Percentiles rank a stretch among this genome's conserved stretches.
phyloP scores from a whole-genome alignment of 2,329 filamentous ascomycete species.

The Verticillium zaregamsianum region DNA sequence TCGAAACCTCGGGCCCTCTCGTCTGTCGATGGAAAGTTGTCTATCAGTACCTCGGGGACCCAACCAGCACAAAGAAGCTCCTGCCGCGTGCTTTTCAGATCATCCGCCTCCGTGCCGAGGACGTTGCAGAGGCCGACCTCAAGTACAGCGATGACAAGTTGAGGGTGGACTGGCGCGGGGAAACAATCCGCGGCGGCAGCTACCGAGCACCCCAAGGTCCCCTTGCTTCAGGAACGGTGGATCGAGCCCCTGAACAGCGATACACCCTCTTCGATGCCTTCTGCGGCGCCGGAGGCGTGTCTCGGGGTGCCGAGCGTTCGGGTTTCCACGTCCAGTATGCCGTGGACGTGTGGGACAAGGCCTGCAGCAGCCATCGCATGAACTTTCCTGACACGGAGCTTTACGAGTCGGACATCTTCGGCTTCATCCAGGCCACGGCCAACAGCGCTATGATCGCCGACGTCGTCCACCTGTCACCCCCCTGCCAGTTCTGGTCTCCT shows the following conservation, averaged over 20 bases:
- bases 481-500: slow-evolving; percentile 72
- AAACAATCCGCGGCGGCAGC: slow-evolving; percentile 33
- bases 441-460: slow-evolving; percentile 46
- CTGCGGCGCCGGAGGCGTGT: slow-evolving; percentile 68
- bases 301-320: slow-evolving; percentile 53
- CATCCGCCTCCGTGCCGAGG: slow-evolving; percentile 22
- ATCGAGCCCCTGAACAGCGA: slow-evolving; percentile 28
- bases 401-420: slow-evolving; percentile 39
- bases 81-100: slow-evolving; percentile 25
- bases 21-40: slow-evolving; percentile 48
- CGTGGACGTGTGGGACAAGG: slow-evolving; percentile 57
- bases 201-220: slow-evolving; percentile 1
- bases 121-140: slow-evolving; percentile 24
- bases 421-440: slow-evolving; percentile 39
- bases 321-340: slow-evolving; percentile 58
- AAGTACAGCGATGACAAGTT: slow-evolving; percentile 23
- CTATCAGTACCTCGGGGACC: slow-evolving; percentile 14
- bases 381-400: slow-evolving; percentile 55
- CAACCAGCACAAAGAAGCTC: background rate
- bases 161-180: slow-evolving; percentile 32
- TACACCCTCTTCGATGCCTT: slow-evolving; percentile 72
- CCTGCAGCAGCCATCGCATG: slow-evolving; percentile 50
- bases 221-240: background rate
- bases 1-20: slow-evolving; percentile 30
- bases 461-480: slow-evolving; percentile 70